Percentiles rank a stretch among this genome's conserved stretches.
phyloP scores from a whole-genome alignment of 2,329 filamentous ascomycete species.

The Neonectria punicea region DNA sequence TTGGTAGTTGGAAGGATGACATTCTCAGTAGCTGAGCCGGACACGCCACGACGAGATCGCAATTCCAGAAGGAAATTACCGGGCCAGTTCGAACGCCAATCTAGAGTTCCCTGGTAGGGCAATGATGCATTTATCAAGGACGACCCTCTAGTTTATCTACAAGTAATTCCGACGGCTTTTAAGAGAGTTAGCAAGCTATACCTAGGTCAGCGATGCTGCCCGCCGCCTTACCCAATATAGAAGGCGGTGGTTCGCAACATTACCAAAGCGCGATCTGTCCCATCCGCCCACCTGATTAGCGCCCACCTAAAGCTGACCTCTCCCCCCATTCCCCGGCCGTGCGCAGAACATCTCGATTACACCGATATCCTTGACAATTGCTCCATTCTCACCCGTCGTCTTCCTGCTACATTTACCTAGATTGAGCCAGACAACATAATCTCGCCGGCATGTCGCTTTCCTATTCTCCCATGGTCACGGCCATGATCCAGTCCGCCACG shows the following conservation, averaged over 20 bases:
- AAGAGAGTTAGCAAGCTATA: too few species aligned
- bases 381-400: neutral
- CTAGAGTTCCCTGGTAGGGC: too few species aligned
- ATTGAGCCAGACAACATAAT: too few species aligned
- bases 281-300: neutral
- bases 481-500: conserved; percentile 72
- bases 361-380: neutral
- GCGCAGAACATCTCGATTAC: neutral
- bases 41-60: too few species aligned
- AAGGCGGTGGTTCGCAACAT: neutral
- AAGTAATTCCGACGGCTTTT: too few species aligned
- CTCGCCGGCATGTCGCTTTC: conserved; percentile 28
- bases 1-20: neutral
- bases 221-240: neutral
- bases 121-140: too few species aligned
- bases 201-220: too few species aligned
- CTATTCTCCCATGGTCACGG: conserved; percentile 63
- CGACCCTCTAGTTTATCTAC: too few species aligned
- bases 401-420: too few species aligned
- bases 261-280: conserved; percentile 6
- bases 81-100: too few species aligned
- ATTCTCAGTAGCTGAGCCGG: neutral
- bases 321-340: neutral
- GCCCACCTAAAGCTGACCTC: neutral
- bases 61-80: too few species aligned